Conservation (phyloP, 1,284 basidiomycete species). For the Naganishia cerealis region DNA sequence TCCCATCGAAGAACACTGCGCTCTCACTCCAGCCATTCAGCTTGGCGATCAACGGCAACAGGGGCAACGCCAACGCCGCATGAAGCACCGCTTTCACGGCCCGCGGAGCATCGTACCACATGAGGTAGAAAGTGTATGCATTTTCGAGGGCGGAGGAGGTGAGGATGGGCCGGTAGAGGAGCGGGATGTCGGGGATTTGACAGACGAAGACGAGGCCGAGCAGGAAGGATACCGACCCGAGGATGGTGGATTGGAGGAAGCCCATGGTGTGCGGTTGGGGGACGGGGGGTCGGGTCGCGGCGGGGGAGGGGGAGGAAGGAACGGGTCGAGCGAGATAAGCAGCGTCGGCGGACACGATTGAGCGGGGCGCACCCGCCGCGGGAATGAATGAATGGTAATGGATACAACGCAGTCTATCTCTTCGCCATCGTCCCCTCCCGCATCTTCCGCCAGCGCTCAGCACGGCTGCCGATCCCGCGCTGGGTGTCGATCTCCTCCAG, state of each 20-base stretch:
- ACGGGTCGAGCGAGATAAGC: not conserved
- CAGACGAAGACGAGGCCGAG: slow-evolving; percentile 84
- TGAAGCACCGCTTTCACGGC: slow-evolving; percentile 86
- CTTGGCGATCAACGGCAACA: slow-evolving; percentile 72
- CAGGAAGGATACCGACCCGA: slow-evolving; percentile 79
- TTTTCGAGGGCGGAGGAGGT: slow-evolving; percentile 68
- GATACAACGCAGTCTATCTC: too few relatives aligned
- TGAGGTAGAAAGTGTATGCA: slow-evolving; percentile 80
- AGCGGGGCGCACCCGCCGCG: slow-evolving; percentile 8
- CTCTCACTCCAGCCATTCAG: slow-evolving; percentile 82
- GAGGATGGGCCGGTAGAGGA: slow-evolving; percentile 65
- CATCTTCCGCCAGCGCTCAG: slow-evolving; percentile 5
- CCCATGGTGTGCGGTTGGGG: slow-evolving; percentile 61
- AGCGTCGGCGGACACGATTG: not conserved
- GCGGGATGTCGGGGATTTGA: slow-evolving; percentile 70
- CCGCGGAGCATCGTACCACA: slow-evolving; percentile 83
- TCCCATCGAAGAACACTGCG: slow-evolving; percentile 87
- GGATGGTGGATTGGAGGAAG: slow-evolving; percentile 77
- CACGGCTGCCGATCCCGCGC: not conserved
- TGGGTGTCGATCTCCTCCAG: slow-evolving; percentile 12
- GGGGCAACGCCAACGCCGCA: slow-evolving; percentile 71
- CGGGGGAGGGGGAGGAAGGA: not conserved
- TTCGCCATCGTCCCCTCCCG: too few relatives aligned
- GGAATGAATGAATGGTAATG: too few relatives aligned
- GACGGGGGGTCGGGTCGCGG: not conserved